Percentiles rank a stretch among this genome's conserved stretches.
These are phyloP conservation scores for Streptanthus diversifolius DNA, from an alignment of 345 rosid species.

Conservation along the genomic window DNA sequence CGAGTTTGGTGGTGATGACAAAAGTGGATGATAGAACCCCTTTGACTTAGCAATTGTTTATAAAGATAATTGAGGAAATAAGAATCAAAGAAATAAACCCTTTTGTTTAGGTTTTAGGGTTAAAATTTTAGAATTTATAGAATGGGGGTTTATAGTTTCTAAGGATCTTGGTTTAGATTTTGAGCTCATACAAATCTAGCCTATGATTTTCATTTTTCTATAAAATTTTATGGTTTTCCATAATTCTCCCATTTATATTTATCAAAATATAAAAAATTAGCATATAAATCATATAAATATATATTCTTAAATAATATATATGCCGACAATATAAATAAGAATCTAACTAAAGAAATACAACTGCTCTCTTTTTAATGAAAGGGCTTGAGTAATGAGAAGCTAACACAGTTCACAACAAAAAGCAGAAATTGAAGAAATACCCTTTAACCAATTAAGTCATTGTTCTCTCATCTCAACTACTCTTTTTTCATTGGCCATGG, in stretches of 20 bases:
- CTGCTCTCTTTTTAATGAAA: conserved; percentile 16
- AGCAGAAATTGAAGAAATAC: conserved; percentile 3
- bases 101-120: neutral
- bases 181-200: neutral
- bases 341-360: conserved; percentile 12
- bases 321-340: neutral
- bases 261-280: neutral
- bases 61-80: neutral
- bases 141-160: neutral
- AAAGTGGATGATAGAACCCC: conserved; percentile 13
- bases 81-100: neutral
- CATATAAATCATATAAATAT: neutral
- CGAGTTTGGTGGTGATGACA: conserved; percentile 29
- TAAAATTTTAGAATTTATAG: neutral
- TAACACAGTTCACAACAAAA: conserved; percentile 16
- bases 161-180: neutral
- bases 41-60: conserved; percentile 15
- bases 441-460: conserved; percentile 1
- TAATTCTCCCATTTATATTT: neutral
- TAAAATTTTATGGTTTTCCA: neutral
- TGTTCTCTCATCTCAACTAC: conserved; percentile 8
- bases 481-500: neutral
- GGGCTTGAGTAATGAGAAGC: neutral
- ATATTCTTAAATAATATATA: neutral
- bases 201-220: neutral